Base-by-base conservation (phyloP, 441 rosid genomes). In the Macaranga tanarius region DNA sequence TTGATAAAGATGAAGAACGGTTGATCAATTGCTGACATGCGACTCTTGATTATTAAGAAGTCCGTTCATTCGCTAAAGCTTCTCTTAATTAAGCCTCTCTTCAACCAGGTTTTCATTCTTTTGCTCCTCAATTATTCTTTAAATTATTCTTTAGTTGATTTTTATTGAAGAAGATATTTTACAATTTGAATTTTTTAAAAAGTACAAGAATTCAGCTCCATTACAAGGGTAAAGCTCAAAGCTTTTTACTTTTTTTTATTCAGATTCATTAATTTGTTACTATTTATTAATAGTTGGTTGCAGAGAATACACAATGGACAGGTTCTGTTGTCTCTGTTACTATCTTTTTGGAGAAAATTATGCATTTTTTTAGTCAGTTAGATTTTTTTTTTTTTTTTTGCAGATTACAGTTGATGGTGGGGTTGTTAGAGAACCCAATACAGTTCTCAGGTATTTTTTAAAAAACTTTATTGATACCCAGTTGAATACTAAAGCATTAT, bases 1-100 rank as follows among this genome's bases (percentile, higher is more conserved):
- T 86, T 57, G 98, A 91, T 84, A 86, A 84, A 80, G 98, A 95
- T 80, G 97, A 91, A 80, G 92, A 92, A 67, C 92, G 99, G 99
- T 86, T 95, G 7, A 85, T 90, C 57, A 89, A 86, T 72, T 92
- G 97, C 86, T 84, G 92, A 77, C 81, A 89, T 71, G 95, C 98
- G 54, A 91, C 93, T 55, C 95, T 95, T 28, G 98, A 95, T 79
- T 95, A 81, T 82, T 90, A 86, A 68, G 90, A 85, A 67, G 87
- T 90, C 80, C 96, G 98, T 67, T 90, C 97, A 44, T 92, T 89
- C 78, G 92, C 98, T 0, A 97, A 95, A 83, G 84, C 92, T 59
- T 91, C 97, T n/a, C 97, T 95, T 56, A 73, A 79, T 75, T 95
- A 90, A 73, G 96, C 96, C 75, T 88, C 97, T 77, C 86, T 88